A percentile compares a stretch with the other conserved stretches of the same genome.
Evolutionary conservation across 2,329 filamentous ascomycete genomes (phyloP).

Genomic region (Sporothrix pallida): DNA sequence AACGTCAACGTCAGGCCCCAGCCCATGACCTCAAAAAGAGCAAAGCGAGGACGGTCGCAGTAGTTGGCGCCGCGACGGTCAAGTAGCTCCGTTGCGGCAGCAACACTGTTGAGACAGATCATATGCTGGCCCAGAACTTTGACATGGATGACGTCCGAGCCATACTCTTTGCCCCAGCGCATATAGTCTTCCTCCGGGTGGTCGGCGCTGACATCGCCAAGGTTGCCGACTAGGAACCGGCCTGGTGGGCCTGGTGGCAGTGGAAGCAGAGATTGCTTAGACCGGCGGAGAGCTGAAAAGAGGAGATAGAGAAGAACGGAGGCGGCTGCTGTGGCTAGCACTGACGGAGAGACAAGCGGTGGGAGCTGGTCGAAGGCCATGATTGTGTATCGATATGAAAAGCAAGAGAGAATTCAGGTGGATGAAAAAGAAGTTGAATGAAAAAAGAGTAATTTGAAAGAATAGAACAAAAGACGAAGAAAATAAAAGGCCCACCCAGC

Average conservation of each 20-base stretch:
- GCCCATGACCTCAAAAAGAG: conserved; percentile 49
- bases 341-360: background rate
- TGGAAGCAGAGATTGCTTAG: conserved; percentile 22
- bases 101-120: conserved; percentile 48
- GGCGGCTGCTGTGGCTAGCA: conserved; percentile 18
- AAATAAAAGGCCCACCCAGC: no score
- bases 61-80: conserved; percentile 50
- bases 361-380: conserved; percentile 14
- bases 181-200: conserved; percentile 66
- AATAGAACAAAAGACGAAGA: background rate
- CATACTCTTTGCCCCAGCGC: conserved; percentile 36
- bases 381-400: background rate
- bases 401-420: background rate
- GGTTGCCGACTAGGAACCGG: conserved; percentile 76
- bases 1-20: conserved; percentile 55
- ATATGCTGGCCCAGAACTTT: conserved; percentile 48
- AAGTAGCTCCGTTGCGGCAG: conserved; percentile 49
- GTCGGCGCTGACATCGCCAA: conserved; percentile 90
- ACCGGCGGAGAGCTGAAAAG: conserved; percentile 2
- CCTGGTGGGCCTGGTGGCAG: conserved; percentile 37
- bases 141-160: conserved; percentile 43
- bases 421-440: no score
- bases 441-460: background rate
- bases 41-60: conserved; percentile 49
- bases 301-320: conserved; percentile 28